Base-by-base conservation (phyloP, 2,329 filamentous ascomycete genomes). In the Talaromyces sp. region DNA sequence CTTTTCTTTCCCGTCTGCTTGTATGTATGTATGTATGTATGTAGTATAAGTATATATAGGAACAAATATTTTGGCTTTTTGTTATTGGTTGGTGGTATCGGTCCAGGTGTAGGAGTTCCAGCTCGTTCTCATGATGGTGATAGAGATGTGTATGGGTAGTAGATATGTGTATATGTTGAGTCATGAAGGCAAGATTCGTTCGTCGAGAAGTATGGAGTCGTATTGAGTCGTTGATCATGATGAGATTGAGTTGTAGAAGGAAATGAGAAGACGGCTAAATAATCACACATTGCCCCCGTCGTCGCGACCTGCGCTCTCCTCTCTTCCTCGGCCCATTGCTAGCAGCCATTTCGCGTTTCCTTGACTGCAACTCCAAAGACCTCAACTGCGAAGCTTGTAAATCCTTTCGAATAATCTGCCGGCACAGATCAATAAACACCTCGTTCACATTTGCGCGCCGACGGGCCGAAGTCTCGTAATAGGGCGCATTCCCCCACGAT, bases 401-500 rank as follows among this genome's bases (percentile, higher is more conserved):
- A 67, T 94, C 90, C 71, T 88, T 90, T 67, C 88, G 84, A 65
- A 95, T 87, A 79, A 96, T 92, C 76, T 95, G 91, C 66, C 91
- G 85, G 74, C 91, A 94, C 64, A 96, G 84, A 76, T 95, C 91
- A 69, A 91, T 81, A 77, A 96, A 97, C 56, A 93, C 91, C 75
- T 96, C 93, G 71, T 96, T 92, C 16, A 97, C 93, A 71, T 97
- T 97, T 68, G 90, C 91, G 73, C 89, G 84, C 71, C 91, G 88
- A 68, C 93, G 84, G 60, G 93, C 93, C 68, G 90, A 94, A 41
- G 93, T 90, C 80, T 97, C 93, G 74, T 96, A 97, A 76, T 96
- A 97, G 0, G 93, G 93, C 41, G 91, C 91, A 71, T 88, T 88
- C 22, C 89, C 90, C 93, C 93, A 97, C 73, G 85, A 86, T 74